phyloP scores from a whole-genome alignment of 306 rosid genomes.

The Herpetospermum pedunculosum region DNA sequence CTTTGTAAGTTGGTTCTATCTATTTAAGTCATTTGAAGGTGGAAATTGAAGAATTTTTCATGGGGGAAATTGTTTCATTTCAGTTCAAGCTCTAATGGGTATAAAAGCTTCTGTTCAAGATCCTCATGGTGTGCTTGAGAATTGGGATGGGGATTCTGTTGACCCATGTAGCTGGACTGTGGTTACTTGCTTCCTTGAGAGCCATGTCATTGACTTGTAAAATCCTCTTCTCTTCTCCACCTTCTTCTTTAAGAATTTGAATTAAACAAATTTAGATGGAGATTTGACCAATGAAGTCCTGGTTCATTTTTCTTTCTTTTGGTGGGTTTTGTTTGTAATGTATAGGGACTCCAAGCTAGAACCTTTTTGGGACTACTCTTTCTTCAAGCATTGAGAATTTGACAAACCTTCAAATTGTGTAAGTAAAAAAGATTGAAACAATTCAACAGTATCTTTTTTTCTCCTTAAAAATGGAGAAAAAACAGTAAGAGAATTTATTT shows the following conservation, averaged over 20 bases:
- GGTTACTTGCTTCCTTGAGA: constrained; percentile 91
- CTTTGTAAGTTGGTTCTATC: neutral
- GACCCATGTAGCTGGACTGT: constrained; percentile 99
- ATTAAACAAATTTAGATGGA: neutral
- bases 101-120: constrained; percentile 58
- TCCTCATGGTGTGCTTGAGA: constrained; percentile 89
- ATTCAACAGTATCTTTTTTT: neutral
- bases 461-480: neutral
- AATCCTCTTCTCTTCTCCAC: constrained; percentile 8
- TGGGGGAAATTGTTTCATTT: neutral
- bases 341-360: constrained; percentile 97
- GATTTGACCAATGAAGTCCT: neutral
- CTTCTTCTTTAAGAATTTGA: neutral
- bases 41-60: neutral
- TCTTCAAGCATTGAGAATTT: constrained; percentile 92
- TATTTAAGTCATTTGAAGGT: neutral
- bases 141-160: constrained; percentile 94
- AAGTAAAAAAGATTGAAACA: constrained; percentile 18
- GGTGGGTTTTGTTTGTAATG: constrained; percentile 19
- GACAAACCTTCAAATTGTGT: constrained; percentile 94
- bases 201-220: constrained; percentile 78
- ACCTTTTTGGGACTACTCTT: constrained; percentile 72
- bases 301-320: constrained; percentile 10
- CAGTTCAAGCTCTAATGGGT: constrained; percentile 91
- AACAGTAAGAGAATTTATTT: neutral